Evolutionary conservation across 2,329 filamentous ascomycete species (phyloP), one percentile per base, ranked within the genome.

Genomic region (Trichophyton simii): DNA sequence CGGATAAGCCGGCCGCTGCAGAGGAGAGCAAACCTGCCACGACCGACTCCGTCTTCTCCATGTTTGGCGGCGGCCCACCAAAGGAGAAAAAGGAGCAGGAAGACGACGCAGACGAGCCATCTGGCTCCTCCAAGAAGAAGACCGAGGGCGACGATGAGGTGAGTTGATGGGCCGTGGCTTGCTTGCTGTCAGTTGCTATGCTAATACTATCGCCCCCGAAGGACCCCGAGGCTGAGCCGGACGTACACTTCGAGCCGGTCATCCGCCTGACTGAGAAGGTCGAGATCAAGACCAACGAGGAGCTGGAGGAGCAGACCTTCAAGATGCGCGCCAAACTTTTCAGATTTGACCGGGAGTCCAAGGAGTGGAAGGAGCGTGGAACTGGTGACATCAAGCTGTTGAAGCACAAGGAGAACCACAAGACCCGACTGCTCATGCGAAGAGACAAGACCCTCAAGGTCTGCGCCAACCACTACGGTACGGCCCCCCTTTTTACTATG

Each of bases 281-380:
- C 71, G 92, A 97, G 73, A 88, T 85, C 73, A 95, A 95, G 84
- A 97, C 94, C 77, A 95, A 96, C 80, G 94, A 99, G 79, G 94
- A 99, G 82, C 84, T 87, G 54, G 94, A 99, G 82, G 91, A 97
- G 81, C 89, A 96, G 80, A 82, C 85, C 44, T 99, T 97, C 86
- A 97, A 97, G 87, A 96, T 97, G 92, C 89, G 94, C 71, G 94
- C 94, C 73, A 99, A 99, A 85, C 87, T 99, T 67, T 99, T 99
- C 87, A 92, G 91, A 80, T 99, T 97, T 76, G 87, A 96, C 78
- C 85, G 88, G 69, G 90, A 96, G 60, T 84, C 83, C 69, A 87
- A 87, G 76, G 94, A 97, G 81, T 99, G 94, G 94, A 99, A 97
- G 83, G 94, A 99, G 85, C 88, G 94, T 73, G 94, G 94, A 67